Evolutionary conservation across 352 stramenopile genomes (phyloP).

Genomic region (Pythium guiyangense): DNA sequence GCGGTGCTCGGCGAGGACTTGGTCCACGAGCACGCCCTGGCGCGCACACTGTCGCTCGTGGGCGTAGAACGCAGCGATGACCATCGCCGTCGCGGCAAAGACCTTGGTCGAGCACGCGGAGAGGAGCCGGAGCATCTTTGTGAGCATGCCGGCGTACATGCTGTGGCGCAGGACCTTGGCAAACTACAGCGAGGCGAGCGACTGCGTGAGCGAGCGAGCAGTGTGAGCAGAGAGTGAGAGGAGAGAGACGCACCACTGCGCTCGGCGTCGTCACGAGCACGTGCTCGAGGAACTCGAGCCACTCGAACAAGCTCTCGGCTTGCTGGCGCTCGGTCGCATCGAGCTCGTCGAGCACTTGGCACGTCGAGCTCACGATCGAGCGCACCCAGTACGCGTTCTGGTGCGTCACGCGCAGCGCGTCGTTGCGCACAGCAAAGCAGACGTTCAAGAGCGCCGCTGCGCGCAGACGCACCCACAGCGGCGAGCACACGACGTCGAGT

Average conservation of each 20-base stretch:
- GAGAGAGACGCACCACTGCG: slow-evolving; percentile 16
- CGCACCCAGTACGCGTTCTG: slow-evolving; percentile 41
- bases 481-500: slow-evolving; percentile 66
- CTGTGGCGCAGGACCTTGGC: slow-evolving; percentile 30
- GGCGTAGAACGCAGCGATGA: slow-evolving; percentile 46
- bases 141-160: slow-evolving; percentile 61
- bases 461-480: slow-evolving; percentile 54
- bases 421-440: slow-evolving; percentile 28
- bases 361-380: slow-evolving; percentile 68
- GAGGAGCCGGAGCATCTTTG: slow-evolving; percentile 58
- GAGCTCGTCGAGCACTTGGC: slow-evolving; percentile 57
- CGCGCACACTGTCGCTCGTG: slow-evolving; percentile 32
- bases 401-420: slow-evolving; percentile 19
- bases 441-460: slow-evolving; percentile 52
- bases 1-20: slow-evolving; percentile 40
- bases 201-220: neutral
- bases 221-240: neutral
- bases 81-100: slow-evolving; percentile 58
- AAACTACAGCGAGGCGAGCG: slow-evolving; percentile 20
- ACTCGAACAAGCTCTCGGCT: slow-evolving; percentile 46
- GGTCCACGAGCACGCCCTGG: slow-evolving; percentile 32
- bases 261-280: slow-evolving; percentile 39
- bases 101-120: slow-evolving; percentile 52
- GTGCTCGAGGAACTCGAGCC: slow-evolving; percentile 58
- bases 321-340: slow-evolving; percentile 33